A percentile compares a stretch with the other conserved stretches of the same genome.
phyloP scores from a whole-genome alignment of 2,329 filamentous ascomycete species.

The Aspergillus clavatus region DNA sequence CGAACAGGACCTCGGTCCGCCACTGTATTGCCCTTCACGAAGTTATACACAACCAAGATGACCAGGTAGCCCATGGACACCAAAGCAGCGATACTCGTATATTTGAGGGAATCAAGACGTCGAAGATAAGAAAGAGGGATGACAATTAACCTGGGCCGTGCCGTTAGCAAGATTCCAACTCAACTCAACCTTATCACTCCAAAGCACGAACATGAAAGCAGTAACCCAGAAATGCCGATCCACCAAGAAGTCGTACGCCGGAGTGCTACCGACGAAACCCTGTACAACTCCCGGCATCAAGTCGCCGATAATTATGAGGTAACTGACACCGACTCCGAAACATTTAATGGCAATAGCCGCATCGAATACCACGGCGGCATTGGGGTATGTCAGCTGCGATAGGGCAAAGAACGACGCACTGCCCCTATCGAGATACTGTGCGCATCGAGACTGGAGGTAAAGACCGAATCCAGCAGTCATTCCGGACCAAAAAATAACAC shows the following conservation, averaged over 20 bases:
- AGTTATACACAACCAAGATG: slow-evolving; percentile 89
- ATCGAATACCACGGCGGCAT: slow-evolving; percentile 92
- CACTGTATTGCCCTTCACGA: slow-evolving; percentile 69
- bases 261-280: slow-evolving; percentile 66
- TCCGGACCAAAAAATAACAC: slow-evolving; percentile 89
- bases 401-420: slow-evolving; percentile 92
- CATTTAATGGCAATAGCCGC: slow-evolving; percentile 95
- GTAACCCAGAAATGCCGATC: slow-evolving; percentile 98
- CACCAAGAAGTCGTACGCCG: slow-evolving; percentile 66
- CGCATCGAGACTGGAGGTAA: slow-evolving; percentile 89
- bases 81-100: slow-evolving; percentile 87
- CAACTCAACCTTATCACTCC: background rate
- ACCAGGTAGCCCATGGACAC: slow-evolving; percentile 93
- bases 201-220: slow-evolving; percentile 68
- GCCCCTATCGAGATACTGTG: slow-evolving; percentile 86
- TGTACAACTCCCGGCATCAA: slow-evolving; percentile 91
- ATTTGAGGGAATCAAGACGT: slow-evolving; percentile 90
- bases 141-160: slow-evolving; percentile 64
- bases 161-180: slow-evolving; percentile 13
- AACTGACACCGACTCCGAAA: slow-evolving; percentile 94
- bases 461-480: slow-evolving; percentile 85
- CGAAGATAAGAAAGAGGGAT: slow-evolving; percentile 92
- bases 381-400: slow-evolving; percentile 93
- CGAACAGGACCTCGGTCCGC: slow-evolving; percentile 69
- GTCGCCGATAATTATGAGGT: slow-evolving; percentile 97